phyloP scores from a whole-genome alignment of 208 protist species.

The Kentomonas sorsogonicus region DNA sequence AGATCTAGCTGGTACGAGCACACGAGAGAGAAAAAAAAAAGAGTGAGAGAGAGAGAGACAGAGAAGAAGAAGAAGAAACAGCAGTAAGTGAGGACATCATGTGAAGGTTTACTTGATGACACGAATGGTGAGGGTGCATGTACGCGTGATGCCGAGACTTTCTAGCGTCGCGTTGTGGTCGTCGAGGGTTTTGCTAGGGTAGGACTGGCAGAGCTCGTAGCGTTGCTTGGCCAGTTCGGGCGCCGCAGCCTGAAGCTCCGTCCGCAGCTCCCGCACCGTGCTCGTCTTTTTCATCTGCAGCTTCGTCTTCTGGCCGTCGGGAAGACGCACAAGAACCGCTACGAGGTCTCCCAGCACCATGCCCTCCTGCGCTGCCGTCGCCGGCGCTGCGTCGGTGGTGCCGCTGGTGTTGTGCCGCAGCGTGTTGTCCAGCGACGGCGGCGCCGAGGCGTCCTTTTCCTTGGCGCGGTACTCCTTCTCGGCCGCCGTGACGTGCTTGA shows the following conservation, averaged over 20 bases:
- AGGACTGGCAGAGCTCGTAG: conserved; percentile 80
- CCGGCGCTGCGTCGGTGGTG: background rate
- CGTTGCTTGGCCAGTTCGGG: conserved; percentile 27
- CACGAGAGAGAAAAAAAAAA: background rate
- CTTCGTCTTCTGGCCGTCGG: conserved; percentile 50
- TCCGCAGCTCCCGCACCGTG: conserved; percentile 61
- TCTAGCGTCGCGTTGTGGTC: conserved; percentile 62
- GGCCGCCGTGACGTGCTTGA: conserved; percentile 44
- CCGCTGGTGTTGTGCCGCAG: background rate
- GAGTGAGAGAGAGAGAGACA: background rate
- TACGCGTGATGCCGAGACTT: conserved; percentile 48
- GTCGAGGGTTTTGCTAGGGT: conserved; percentile 41
- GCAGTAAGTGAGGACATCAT: background rate
- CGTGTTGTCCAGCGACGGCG: background rate
- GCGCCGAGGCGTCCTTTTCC: background rate
- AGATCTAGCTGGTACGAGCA: background rate
- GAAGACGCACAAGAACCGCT: conserved; percentile 64
- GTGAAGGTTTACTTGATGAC: conserved; percentile 12
- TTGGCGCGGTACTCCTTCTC: conserved; percentile 24
- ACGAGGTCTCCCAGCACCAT: conserved; percentile 29
- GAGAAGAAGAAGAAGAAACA: background rate
- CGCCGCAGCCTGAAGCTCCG: conserved; percentile 43
- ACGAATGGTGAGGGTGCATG: conserved; percentile 52
- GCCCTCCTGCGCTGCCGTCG: background rate
- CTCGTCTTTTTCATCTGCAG: conserved; percentile 38